Evolutionary conservation across 805 yeast genomes (phyloP), one percentile per base, ranked within the genome.

Genomic region (Cyberlindnera mississippiensis): DNA sequence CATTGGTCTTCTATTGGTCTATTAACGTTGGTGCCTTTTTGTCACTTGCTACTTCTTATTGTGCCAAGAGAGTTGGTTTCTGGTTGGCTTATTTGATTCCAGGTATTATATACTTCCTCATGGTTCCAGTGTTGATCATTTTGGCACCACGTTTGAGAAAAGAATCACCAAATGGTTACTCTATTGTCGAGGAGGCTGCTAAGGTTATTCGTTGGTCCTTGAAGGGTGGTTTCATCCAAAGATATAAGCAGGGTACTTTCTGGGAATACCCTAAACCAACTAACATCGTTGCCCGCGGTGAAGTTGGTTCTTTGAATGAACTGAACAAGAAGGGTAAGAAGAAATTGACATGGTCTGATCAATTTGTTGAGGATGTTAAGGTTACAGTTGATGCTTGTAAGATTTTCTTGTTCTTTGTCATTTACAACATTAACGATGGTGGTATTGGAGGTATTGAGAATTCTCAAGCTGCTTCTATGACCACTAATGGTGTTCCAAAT

Each of bases 51-150:
- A 85, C 93, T 35, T 81, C 90, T 7, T 80, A 80, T 64, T 63
- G 82, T 60, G 95, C 85, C 62, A 58, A 66, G 28, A 68, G 75
- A 44, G 72, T 75, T 36, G 91, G 85, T 19, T 79, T 76, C 62
- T 79, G 83, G 82, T 81, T 87, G 26, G 90, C 93, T 22, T 85
- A 70, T 66, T 64, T 83, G 52, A 68, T 85, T 44, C 90, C 91
- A 13, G 76, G 82, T 56, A 66, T 79, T 38, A 67, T 78, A 63
- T 80, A 76, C 57, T 61, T 71, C 47, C 44, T 78, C 51, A 77
- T 77, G 48, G 69, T 80, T 38, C 52, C 69, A 37, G 75, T 76
- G 9, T 68, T 80, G 55, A 28, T 68, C 27, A 22, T 55, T 16
- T 42, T 66, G 39, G 49, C 58, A 17, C 57, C 59, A 34, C 49